Evolutionary conservation across 2,329 filamentous ascomycete species (phyloP), one percentile per base, ranked within the genome.

Genomic region (Hirsutella minnesotensis): DNA sequence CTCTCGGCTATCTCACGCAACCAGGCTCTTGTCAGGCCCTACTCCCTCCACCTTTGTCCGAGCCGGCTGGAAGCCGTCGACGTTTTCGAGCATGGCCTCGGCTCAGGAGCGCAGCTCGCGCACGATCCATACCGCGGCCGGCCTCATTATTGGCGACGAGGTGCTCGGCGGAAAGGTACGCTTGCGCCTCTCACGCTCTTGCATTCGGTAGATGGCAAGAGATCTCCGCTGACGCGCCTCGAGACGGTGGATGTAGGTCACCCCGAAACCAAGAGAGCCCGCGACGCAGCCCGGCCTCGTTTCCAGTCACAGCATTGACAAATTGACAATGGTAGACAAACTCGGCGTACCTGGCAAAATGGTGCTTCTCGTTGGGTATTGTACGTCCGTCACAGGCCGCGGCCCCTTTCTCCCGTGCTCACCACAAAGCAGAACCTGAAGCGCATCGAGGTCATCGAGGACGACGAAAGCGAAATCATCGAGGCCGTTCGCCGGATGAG

Each of bases 61-160:
- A 12, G 24, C 24, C 24, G 24, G 24, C 24, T 27, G 49, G 43
- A 53, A 49, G 43, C 49, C 39, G 18, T 39, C 51, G 40, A 39
- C 47, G n/a, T 40, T 55, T 29, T 47, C 43, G 44, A 62, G 49
- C 56, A 75, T 73, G 66, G 66, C 58, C 34, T 45, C 49, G 44
- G 42, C 63, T 47, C 59, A 69, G 46, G 68, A 72, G 46, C 70
- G 75, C 49, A 73, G 72, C 55, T 68, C 73, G 53, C 72, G 80
- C 56, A 79, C 75, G 46, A 94, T 96, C 52, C 81, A 87, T 58
- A 95, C 89, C 38, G 92, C 90, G 10, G 90, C 84, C 44, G 94
- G 87, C 62, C 66, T 96, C 49, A 88, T 98, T 46, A 96, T 98
- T 54, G 90, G 90, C n/a, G 90, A 96, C 65, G 90, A 95, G 63